Conservation (phyloP, 1,284 basidiomycete genomes). For the Spongispora temasekensis region DNA sequence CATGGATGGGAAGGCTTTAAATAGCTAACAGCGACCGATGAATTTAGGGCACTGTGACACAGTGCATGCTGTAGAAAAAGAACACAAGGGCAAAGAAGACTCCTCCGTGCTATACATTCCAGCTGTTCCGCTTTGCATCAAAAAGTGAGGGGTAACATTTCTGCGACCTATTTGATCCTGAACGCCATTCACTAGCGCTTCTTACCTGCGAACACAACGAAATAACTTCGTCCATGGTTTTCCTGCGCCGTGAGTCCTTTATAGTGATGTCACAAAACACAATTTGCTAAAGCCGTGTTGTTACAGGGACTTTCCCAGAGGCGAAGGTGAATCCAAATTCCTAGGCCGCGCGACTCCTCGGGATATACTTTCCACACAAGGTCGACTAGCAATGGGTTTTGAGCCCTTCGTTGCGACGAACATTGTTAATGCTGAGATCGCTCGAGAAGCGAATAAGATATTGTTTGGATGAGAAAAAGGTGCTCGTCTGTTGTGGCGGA, state of each 20-base stretch:
- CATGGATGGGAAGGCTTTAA: too few relatives aligned
- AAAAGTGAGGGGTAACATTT: conserved; percentile 47
- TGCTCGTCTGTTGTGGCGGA: background rate
- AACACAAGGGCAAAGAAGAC: conserved; percentile 61
- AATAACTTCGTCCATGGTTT: conserved; percentile 53
- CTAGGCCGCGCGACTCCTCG: conserved; percentile 45
- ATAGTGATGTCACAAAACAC: too few relatives aligned
- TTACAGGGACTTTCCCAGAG: conserved; percentile 73
- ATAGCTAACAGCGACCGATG: background rate
- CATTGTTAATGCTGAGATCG: conserved; percentile 10
- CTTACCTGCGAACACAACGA: conserved; percentile 65
- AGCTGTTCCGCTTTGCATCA: conserved; percentile 65
- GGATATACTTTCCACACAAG: conserved; percentile 44
- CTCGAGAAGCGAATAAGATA: conserved; percentile 25
- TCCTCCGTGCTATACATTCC: conserved; percentile 83
- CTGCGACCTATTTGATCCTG: background rate
- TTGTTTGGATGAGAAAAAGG: conserved; percentile 22
- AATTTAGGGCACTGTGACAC: conserved; percentile 60
- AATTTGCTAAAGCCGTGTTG: too few relatives aligned
- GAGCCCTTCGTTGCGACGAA: conserved; percentile 29
- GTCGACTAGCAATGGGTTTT: conserved; percentile 38
- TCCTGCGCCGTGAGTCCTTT: conserved; percentile 55
- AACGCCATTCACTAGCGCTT: conserved; percentile 40
- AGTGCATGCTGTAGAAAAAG: conserved; percentile 71
- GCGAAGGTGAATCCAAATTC: conserved; percentile 66